These are phyloP conservation scores for Haematococcus sp. DNA, from an alignment of 139 green algal species.

Conservation along the genomic window DNA sequence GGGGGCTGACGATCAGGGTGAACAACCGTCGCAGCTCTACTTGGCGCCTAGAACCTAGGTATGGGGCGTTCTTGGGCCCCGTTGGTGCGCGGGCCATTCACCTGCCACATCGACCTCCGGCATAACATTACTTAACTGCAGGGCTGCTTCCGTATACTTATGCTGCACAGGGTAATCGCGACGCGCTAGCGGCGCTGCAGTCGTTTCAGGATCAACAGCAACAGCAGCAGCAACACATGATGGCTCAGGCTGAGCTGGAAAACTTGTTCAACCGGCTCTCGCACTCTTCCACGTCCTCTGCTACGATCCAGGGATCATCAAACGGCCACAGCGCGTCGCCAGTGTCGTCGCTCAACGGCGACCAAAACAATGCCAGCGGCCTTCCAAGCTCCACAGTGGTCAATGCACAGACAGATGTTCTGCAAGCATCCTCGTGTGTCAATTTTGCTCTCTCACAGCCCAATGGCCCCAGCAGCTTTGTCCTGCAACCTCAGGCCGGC, in stretches of 20 bases:
- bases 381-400: background rate
- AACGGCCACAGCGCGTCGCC: background rate
- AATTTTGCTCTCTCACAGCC: slow-evolving; percentile 35
- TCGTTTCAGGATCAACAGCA: background rate
- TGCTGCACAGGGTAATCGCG: no score
- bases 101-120: no score
- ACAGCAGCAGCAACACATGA: background rate
- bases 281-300: background rate
- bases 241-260: background rate
- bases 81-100: no score
- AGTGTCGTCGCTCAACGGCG: background rate
- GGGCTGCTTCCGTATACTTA: no score
- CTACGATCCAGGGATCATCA: background rate
- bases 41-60: no score
- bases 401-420: slow-evolving; percentile 10
- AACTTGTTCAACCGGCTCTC: background rate
- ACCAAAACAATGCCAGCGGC: background rate
- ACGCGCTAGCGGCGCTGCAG: background rate
- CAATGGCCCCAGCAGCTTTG: slow-evolving; percentile 11
- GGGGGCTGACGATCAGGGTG: no score
- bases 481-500: slow-evolving; percentile 25
- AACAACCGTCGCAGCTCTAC: no score
- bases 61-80: no score
- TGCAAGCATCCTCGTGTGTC: slow-evolving; percentile 26
- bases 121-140: no score